Conservation (phyloP, 345 rosid species). For the Brassica cretica region DNA sequence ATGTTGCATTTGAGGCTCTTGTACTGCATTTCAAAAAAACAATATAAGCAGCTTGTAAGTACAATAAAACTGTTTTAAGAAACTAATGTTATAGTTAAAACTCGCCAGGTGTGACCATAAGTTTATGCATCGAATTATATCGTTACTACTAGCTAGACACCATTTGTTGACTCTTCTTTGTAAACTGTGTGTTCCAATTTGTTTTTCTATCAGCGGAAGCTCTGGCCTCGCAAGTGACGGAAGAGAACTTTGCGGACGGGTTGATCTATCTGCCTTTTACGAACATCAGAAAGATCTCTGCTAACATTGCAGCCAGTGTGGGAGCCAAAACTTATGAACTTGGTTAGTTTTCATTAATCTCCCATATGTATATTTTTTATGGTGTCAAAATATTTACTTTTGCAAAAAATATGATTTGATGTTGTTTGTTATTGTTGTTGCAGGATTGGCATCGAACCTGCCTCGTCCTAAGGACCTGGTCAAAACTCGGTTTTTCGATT, state of each 20-base stretch:
- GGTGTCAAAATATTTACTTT: not conserved
- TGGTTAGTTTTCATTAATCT: constrained; percentile 50
- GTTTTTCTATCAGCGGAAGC: constrained; percentile 69
- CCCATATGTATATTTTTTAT: no score
- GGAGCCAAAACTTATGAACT: constrained; percentile 90
- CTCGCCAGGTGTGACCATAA: not conserved
- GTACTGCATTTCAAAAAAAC: no score
- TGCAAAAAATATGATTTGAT: not conserved
- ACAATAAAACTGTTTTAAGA: not conserved
- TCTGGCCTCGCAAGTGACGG: constrained; percentile 74
- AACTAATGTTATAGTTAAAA: not conserved
- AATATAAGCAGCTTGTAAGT: constrained; percentile 80
- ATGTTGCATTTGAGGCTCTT: no score
- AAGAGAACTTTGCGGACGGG: constrained; percentile 60
- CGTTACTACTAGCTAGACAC: not conserved
- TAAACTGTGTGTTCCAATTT: not conserved
- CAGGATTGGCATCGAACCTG: constrained; percentile 86
- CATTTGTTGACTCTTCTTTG: not conserved
- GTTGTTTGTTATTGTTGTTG: not conserved
- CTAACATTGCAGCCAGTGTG: constrained; percentile 80
- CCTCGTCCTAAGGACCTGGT: constrained; percentile 86
- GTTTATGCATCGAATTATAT: not conserved
- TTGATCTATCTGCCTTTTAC: constrained; percentile 86
- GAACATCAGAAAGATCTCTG: constrained; percentile 88
- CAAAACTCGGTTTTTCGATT: constrained; percentile 15